phyloP scores from a whole-genome alignment of 148 eudicot species.

The Dianthus caryophyllus region DNA sequence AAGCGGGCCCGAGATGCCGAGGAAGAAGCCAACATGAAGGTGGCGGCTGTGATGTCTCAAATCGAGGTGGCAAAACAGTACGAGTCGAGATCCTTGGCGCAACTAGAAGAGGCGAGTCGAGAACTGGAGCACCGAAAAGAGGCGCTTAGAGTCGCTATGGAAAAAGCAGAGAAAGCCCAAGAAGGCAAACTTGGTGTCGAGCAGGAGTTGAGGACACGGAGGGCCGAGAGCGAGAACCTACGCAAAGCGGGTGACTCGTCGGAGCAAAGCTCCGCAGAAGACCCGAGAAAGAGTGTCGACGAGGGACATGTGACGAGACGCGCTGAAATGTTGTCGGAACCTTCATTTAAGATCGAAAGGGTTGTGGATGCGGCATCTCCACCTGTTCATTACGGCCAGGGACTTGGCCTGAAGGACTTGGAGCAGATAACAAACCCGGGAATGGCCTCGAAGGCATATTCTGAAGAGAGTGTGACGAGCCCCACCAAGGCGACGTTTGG shows the following conservation, averaged over 20 bases:
- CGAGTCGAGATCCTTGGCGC: slow-evolving; percentile 49
- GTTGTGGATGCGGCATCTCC: slow-evolving; percentile 28
- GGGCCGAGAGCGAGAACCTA: slow-evolving; percentile 70
- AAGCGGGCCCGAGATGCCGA: slow-evolving; percentile 86
- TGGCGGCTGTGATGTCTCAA: slow-evolving; percentile 57
- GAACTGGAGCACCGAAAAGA: slow-evolving; percentile 56
- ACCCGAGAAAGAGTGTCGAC: slow-evolving; percentile 47
- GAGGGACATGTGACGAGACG: slow-evolving; percentile 21
- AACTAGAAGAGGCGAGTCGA: slow-evolving; percentile 50
- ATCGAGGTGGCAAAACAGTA: slow-evolving; percentile 73
- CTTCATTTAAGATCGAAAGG: slow-evolving; percentile 32
- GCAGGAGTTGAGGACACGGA: slow-evolving; percentile 83
- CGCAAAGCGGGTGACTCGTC: slow-evolving; percentile 56
- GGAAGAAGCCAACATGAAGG: slow-evolving; percentile 62
- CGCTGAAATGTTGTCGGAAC: slow-evolving; percentile 21
- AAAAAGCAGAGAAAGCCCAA: slow-evolving; percentile 72
- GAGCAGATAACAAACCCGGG: slow-evolving; percentile 30
- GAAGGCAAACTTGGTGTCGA: slow-evolving; percentile 83
- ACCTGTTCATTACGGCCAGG: slow-evolving; percentile 31
- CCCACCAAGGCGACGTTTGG: slow-evolving; percentile 26
- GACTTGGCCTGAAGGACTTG: slow-evolving; percentile 32
- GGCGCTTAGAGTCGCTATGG: slow-evolving; percentile 49
- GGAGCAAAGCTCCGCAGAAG: slow-evolving; percentile 27
- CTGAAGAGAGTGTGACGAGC: slow-evolving; percentile 11
- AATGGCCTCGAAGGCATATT: slow-evolving; percentile 16